A percentile compares a stretch with the other conserved stretches of the same genome.
These are phyloP conservation scores for Lipomyces sp. DNA, from an alignment of 805 yeast genomes.

Conservation along the genomic window DNA sequence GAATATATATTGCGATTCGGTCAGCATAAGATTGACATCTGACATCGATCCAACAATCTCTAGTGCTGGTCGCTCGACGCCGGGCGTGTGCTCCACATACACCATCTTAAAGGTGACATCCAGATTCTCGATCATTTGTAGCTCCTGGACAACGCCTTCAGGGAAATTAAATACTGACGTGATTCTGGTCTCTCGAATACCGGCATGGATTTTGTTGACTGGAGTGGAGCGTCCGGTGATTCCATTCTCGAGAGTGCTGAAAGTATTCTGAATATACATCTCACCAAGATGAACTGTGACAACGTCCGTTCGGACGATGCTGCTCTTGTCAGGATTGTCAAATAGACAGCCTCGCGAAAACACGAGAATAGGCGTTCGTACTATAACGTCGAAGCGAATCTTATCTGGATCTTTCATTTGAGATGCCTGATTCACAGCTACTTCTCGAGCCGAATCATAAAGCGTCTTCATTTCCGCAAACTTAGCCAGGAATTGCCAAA, in stretches of 20 bases:
- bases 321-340: conserved; percentile 46
- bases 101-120: conserved; percentile 54
- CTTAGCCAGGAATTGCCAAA: conserved; percentile 68
- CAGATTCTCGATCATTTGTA: conserved; percentile 68
- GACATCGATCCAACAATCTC: conserved; percentile 39
- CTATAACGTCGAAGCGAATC: conserved; percentile 70
- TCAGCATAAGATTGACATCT: conserved; percentile 37
- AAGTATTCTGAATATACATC: conserved; percentile 68
- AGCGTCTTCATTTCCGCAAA: conserved; percentile 84
- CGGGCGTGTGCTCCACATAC: conserved; percentile 41
- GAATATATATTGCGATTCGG: conserved; percentile 40
- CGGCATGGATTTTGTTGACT: conserved; percentile 65
- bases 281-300: conserved; percentile 83
- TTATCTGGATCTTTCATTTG: conserved; percentile 61
- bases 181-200: conserved; percentile 73
- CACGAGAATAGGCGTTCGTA: conserved; percentile 81
- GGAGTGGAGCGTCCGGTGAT: conserved; percentile 37
- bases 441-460: conserved; percentile 88
- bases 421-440: conserved; percentile 81
- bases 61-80: conserved; percentile 37
- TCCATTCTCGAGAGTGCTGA: conserved; percentile 46
- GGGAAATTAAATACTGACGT: conserved; percentile 62
- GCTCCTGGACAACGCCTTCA: conserved; percentile 53
- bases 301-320: conserved; percentile 55
- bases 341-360: conserved; percentile 63